Evolutionary conservation across 441 rosid species (phyloP), one percentile per base, ranked within the genome.

Genomic region (Rhodomyrtus psidioides): DNA sequence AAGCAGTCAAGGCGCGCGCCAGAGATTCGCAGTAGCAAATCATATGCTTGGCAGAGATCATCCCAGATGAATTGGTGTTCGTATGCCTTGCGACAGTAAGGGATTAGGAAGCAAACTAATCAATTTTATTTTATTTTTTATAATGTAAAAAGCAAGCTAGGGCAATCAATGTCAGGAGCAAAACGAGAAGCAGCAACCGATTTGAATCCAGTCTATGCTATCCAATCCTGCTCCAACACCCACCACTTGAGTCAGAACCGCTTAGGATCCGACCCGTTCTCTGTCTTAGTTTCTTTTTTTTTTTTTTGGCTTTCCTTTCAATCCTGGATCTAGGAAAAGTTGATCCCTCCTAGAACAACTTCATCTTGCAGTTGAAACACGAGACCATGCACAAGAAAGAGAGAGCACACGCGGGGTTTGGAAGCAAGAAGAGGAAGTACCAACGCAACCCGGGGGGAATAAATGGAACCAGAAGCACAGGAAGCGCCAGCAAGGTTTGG

Each of bases 171-270:
- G 79, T 94, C 83, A 75, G 97, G 93, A 94, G 95, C 94, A 87
- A 85, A 85, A 94, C 90, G 93, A 94, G 95, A 92, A 94, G 94
- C 92, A 79, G 84, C 94, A 91, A 93, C 93, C 94, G 83, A 81
- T 79, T 19, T 13, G 27, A 74, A 84, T 86, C 90, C 91, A 82
- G 39, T 88, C 86, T 89, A 87, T 88, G 92, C 90, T 89, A 95
- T 92, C 94, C 96, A 94, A 95, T 95, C 93, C 93, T 90, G 93
- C 96, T 93, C 94, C 95, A 87, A 21, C 39, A 51, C 75, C 75
- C 75, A 62, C 75, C 75, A 62, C 44, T 30, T 0, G 44, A 62
- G 75, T 30, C 44, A 23, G 34, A 62, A 30, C 75, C 44, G 19
- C 24, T 4, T 17, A 30, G 13, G 12, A 62, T 19, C 75, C 42